Base-by-base conservation (phyloP, 345 rosid species). In the Eucalyptus urophylla region DNA sequence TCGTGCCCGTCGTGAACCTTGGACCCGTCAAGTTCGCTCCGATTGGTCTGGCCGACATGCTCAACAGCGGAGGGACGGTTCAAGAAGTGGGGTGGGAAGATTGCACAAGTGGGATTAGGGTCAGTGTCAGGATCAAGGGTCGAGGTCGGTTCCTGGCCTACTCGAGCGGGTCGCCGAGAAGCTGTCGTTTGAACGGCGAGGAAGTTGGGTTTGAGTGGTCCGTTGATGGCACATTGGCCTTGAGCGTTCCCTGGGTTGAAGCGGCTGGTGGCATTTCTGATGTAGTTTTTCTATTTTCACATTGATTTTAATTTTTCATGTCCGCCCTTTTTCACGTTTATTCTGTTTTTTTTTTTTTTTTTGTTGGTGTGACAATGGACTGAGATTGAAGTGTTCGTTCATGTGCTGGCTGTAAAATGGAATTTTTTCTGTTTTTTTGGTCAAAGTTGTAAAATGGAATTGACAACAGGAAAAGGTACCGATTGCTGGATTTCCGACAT, bases 11-110 rank as follows among this genome's bases (percentile, higher is more conserved):
- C 90, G 37, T 19, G 81, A 37, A 72, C 14, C 69, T 96, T 4
- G 93, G 95, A 5, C 15, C 31, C 5, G 60, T 88, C 69, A 91
- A 93, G 87, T 96, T 96, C 62, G 96, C 96, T 33, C 96, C 97
- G 1, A 56, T 96, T 69, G 99, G 98, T 44, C 90, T 97, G 27
- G 87, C 90, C 87, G 93, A 92, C 93, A 95, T 97, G 97, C 92
- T 95, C 87, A 97, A 97, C 87, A 89, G 92, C n/a, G 97, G 95
- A 8, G 99, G 99, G 62, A 94, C 98, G 2, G 87, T 96, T 65
- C 91, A 92, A 87, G 94, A 90, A 60, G 24, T 94, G 91, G 92
- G 88, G 85, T 85, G 92, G 49, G 62, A 86, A 54, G 92, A 90
- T 88, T 47, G 60, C 27, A 29, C 53, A 14, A 19, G 81, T 9